Conservation (phyloP, 768 basidiomycete genomes). For the Astraeus odoratus region DNA sequence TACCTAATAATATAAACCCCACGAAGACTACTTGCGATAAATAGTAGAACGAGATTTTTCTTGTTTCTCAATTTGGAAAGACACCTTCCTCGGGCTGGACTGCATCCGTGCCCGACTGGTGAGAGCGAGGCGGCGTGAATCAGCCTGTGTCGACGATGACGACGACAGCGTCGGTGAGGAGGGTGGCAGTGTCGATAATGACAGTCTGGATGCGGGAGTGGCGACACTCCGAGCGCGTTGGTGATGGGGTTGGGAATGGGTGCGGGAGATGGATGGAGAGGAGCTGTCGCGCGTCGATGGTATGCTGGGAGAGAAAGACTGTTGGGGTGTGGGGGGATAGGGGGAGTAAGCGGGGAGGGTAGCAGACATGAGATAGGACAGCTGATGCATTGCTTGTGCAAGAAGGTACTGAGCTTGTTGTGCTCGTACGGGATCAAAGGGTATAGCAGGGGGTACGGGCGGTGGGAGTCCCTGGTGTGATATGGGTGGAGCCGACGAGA, state of each 20-base stretch:
- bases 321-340: neutral
- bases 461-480: constrained; percentile 15
- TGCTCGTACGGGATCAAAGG: constrained; percentile 23
- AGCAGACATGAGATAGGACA: constrained; percentile 32
- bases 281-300: neutral
- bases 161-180: neutral
- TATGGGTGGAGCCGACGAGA: constrained; percentile 11
- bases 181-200: neutral
- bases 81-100: neutral
- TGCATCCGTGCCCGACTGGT: neutral
- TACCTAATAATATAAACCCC: neutral
- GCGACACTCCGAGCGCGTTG: neutral
- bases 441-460: constrained; percentile 16
- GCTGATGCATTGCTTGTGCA: constrained; percentile 35
- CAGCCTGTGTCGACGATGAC: neutral
- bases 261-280: neutral
- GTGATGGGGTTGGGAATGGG: neutral
- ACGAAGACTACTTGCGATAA: neutral
- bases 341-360: constrained; percentile 20
- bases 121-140: neutral
- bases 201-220: neutral
- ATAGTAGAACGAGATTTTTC: neutral
- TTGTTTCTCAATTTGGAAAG: neutral
- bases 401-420: constrained; percentile 33
- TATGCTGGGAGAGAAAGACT: neutral